A percentile compares a stretch with the other conserved stretches of the same genome.
These are phyloP conservation scores for Tilletiaria anomala DNA, from an alignment of 1,284 basidiomycete species.

Conservation along the genomic window DNA sequence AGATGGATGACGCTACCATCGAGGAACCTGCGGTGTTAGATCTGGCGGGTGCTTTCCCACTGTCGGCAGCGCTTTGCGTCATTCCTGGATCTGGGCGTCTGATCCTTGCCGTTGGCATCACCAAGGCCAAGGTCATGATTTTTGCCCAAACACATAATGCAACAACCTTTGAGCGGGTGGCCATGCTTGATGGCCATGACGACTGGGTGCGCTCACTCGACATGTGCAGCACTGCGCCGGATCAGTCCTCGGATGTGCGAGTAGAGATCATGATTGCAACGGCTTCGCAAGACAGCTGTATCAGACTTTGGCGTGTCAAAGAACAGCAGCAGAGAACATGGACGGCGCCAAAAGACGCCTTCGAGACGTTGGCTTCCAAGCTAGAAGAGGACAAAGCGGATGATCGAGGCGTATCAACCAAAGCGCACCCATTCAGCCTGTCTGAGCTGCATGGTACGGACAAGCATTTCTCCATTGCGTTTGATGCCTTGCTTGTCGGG, in stretches of 20 bases:
- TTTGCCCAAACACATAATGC: conserved; percentile 5
- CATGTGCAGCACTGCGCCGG: conserved; percentile 9
- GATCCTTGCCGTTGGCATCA: conserved; percentile 25
- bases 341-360: conserved; percentile 11
- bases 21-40: too few relatives aligned
- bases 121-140: conserved; percentile 24
- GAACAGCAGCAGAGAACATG: background rate
- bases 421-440: background rate
- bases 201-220: conserved; percentile 37
- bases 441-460: background rate
- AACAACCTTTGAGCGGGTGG: conserved; percentile 10
- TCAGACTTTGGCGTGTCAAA: conserved; percentile 30
- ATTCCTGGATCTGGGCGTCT: background rate
- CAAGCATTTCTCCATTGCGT: conserved; percentile 18
- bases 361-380: conserved; percentile 25
- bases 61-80: conserved; percentile 29
- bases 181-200: conserved; percentile 28
- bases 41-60: conserved; percentile 20
- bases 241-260: conserved; percentile 1
- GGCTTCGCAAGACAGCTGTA: conserved; percentile 27
- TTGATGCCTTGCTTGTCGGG: conserved; percentile 32
- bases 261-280: conserved; percentile 25
- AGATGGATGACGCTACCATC: too few relatives aligned
- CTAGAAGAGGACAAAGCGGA: conserved; percentile 10
- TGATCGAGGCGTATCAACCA: background rate